Percentiles rank a stretch among this genome's conserved stretches.
These are phyloP conservation scores for Zygosaccharomyces lentus DNA, from an alignment of 805 yeast genomes.

Conservation along the genomic window DNA sequence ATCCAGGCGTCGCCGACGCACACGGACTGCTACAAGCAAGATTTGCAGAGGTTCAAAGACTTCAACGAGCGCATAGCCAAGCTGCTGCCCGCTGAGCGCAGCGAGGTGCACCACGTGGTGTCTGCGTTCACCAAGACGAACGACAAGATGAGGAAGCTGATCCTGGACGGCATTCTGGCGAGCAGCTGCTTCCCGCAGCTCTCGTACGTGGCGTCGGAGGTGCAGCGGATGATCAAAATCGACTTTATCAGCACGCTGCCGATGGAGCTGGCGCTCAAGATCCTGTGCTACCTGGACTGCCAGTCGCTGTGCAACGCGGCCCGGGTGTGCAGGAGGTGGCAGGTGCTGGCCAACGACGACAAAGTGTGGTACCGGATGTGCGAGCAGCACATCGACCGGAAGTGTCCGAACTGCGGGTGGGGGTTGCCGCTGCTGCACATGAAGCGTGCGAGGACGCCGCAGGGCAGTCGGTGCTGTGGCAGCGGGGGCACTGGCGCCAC, in stretches of 20 bases:
- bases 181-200: constrained; percentile 96
- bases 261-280: constrained; percentile 75
- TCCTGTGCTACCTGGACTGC: constrained; percentile 86
- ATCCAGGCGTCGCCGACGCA: constrained; percentile 46
- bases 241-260: constrained; percentile 88
- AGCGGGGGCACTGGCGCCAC: constrained; percentile 50
- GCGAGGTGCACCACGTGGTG: constrained; percentile 80
- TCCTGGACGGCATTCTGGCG: constrained; percentile 74
- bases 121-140: constrained; percentile 63
- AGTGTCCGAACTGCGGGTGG: constrained; percentile 99
- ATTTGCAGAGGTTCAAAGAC: constrained; percentile 23
- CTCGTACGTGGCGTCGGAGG: constrained; percentile 77
- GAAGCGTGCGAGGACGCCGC: constrained; percentile 52
- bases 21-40: constrained; percentile 29
- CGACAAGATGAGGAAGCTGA: constrained; percentile 71
- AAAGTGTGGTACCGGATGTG: constrained; percentile 98
- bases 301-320: constrained; percentile 91
- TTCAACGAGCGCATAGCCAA: constrained; percentile 34
- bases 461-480: neutral
- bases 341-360: constrained; percentile 88
- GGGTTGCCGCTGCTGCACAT: constrained; percentile 93
- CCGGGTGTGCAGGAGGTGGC: constrained; percentile 86
- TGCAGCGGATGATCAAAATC: constrained; percentile 72
- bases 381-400: constrained; percentile 95
- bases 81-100: constrained; percentile 66